Evolutionary conservation across 768 basidiomycete species (phyloP), one percentile per base, ranked within the genome.

Genomic region (Rubroboletus satanas): DNA sequence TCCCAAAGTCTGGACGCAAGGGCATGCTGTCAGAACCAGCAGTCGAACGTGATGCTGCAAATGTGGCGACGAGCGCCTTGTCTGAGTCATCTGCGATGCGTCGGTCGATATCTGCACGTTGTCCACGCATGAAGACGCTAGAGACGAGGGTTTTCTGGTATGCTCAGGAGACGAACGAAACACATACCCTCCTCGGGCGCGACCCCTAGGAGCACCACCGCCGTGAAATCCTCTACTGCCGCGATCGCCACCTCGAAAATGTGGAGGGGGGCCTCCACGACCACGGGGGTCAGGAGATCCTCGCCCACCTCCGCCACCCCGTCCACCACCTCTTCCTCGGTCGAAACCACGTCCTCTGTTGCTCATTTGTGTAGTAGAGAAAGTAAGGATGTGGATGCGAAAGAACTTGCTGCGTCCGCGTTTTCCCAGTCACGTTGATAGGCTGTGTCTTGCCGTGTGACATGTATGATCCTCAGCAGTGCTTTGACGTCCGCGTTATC

Each of bases 1-100:
- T 75, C 33, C 80, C 80, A 61, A 74, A 81, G 50, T 71, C 74
- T 18, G 80, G 80, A 29, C 80, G 77, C n/a, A 68, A 57, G 28
- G 82, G 82, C 57, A 80, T 73, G 29, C 71, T 67, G 38, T 61
- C 57, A 1, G 52, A 28, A 15, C 57, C 64, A 28, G 65, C 57
- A 14, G 56, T 50, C 14, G 65, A 32, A 70, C 49, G 8, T 59
- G 61, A 51, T 46, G 49, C 11, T 58, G 71, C 42, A 74, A 73
- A 31, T 62, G 63, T 48, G 46, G 67, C 62, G n/a, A 83, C 66
- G 4, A 82, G 71, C 5, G 69, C 62, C 46, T 80, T 75, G 62
- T 79, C 75, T 1, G 75, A 76, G 55, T 68, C 55, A 49, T 77
- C 73, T 51, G 68, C 33, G 71, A 68, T 66, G 70, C 90, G 88